Percentiles rank a stretch among this genome's conserved stretches.
phyloP scores from a whole-genome alignment of 2,329 filamentous ascomycete species.

The Aureobasidium sp. region DNA sequence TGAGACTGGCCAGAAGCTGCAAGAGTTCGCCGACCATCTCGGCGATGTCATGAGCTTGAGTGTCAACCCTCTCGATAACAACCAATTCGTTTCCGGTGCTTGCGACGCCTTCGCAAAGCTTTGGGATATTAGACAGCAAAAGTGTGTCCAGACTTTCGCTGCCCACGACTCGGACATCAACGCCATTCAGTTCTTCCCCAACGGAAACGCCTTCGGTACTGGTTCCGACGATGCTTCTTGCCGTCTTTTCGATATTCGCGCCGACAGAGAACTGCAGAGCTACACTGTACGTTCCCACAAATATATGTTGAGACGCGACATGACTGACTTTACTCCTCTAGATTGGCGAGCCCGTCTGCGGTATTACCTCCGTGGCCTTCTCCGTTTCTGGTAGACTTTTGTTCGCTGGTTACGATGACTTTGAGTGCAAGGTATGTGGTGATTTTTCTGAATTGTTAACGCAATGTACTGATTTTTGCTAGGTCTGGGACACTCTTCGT shows the following conservation, averaged over 20 bases:
- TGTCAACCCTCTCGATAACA: conserved; percentile 98
- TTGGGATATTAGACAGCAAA: conserved; percentile 97
- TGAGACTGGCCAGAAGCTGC: conserved; percentile 92
- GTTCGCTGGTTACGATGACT: conserved; percentile 97
- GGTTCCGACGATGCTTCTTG: conserved; percentile 97
- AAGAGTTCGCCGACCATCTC: conserved; percentile 95
- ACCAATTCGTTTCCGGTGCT: conserved; percentile 98
- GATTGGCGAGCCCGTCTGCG: conserved; percentile 96
- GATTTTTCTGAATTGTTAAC: background rate
- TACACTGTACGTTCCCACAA: conserved; percentile 48
- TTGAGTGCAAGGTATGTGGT: conserved; percentile 92
- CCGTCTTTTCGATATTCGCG: conserved; percentile 94
- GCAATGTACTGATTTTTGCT: conserved; percentile 17
- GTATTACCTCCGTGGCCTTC: conserved; percentile 96
- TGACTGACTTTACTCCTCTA: conserved; percentile 33
- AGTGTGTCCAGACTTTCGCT: conserved; percentile 97
- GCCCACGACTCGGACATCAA: conserved; percentile 99
- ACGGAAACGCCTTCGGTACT: conserved; percentile 96
- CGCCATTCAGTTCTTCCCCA: conserved; percentile 98
- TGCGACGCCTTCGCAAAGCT: conserved; percentile 98
- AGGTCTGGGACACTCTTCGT: conserved; percentile 97
- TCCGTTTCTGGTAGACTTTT: conserved; percentile 91
- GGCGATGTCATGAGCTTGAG: conserved; percentile 99
- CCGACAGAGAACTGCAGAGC: conserved; percentile 69
- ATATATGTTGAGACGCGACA: background rate